These are phyloP conservation scores for Xylaria digitata DNA, from an alignment of 2,329 filamentous ascomycete species.

Conservation along the genomic window DNA sequence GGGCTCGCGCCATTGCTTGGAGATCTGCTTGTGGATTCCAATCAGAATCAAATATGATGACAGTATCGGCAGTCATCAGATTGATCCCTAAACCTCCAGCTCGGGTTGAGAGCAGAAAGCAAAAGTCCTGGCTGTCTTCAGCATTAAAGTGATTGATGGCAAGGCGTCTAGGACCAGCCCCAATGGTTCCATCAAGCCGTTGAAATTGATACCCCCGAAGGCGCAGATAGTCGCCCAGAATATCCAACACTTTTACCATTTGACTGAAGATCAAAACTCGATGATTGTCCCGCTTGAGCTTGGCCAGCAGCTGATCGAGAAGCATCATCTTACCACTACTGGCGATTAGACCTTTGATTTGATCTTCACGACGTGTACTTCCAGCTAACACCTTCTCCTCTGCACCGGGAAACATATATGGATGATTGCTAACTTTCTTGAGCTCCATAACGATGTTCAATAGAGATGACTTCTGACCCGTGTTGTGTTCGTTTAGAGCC, in stretches of 20 bases:
- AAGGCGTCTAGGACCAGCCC: conserved; percentile 85
- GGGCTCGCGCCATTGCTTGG: conserved; percentile 97
- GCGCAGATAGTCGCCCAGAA: conserved; percentile 92
- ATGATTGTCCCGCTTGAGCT: conserved; percentile 92
- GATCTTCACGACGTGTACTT: conserved; percentile 84
- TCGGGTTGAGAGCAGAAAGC: conserved; percentile 92
- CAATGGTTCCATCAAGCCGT: conserved; percentile 93
- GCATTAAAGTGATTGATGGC: conserved; percentile 99
- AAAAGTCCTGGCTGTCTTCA: conserved; percentile 95
- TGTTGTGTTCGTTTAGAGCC: conserved; percentile 88
- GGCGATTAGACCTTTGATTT: conserved; percentile 91
- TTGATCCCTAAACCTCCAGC: conserved; percentile 99
- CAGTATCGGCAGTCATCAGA: conserved; percentile 97
- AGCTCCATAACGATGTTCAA: conserved; percentile 99
- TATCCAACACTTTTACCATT: conserved; percentile 99
- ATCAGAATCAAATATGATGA: conserved; percentile 97
- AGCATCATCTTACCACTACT: conserved; percentile 99
- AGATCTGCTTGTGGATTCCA: conserved; percentile 99
- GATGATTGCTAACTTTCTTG: conserved; percentile 99
- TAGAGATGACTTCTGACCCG: conserved; percentile 92
- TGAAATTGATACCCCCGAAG: conserved; percentile 96
- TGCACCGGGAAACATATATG: conserved; percentile 95
- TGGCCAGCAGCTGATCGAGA: conserved; percentile 91
- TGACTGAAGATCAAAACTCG: conserved; percentile 98
- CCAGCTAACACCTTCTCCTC: conserved; percentile 89